These are phyloP conservation scores for Sporothrix luriei DNA, from an alignment of 2,329 filamentous ascomycete genomes.

Conservation along the genomic window DNA sequence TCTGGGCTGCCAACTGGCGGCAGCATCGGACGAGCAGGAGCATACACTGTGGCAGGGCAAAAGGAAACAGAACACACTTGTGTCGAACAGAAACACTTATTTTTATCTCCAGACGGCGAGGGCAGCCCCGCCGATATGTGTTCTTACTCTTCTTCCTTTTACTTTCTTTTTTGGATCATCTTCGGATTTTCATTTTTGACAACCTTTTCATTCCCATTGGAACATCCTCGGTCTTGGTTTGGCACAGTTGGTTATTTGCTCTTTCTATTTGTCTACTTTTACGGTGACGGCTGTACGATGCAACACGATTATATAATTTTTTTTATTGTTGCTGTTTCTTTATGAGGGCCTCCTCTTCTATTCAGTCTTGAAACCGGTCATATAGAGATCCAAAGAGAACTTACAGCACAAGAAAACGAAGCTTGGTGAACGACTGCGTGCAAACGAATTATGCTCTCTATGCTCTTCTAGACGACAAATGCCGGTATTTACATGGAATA, in stretches of 20 bases:
- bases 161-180: background rate
- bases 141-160: constrained; percentile 3
- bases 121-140: background rate
- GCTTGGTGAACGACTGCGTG: background rate
- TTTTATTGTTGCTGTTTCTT: background rate
- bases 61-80: background rate
- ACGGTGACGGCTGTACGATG: constrained; percentile 18
- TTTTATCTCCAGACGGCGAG: background rate
- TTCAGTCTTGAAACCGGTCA: background rate
- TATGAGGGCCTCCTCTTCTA: background rate
- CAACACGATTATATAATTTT: background rate
- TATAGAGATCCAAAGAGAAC: background rate
- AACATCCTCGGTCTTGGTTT: constrained; percentile 8
- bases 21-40: background rate
- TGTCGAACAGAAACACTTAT: background rate
- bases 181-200: background rate
- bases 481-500: background rate
- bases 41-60: background rate
- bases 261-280: background rate
- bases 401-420: background rate
- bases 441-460: constrained; percentile 8
- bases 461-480: constrained; percentile 12
- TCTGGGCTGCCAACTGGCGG: background rate
- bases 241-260: background rate
- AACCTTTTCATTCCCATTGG: background rate